Base-by-base conservation (phyloP, 2,329 filamentous ascomycete genomes). In the Talaromyces sp. region DNA sequence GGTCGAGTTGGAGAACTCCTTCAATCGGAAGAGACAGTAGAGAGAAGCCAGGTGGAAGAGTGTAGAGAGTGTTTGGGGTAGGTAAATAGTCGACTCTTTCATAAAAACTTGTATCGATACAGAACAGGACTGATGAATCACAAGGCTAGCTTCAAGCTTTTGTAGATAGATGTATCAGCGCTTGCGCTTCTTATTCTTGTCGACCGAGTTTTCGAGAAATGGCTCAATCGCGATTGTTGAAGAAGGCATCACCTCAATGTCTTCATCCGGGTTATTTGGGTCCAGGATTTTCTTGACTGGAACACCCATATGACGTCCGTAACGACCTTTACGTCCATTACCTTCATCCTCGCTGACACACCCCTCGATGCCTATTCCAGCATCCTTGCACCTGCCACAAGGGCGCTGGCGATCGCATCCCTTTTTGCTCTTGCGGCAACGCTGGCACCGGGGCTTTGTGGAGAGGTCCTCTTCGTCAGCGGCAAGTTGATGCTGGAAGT, bases 371-470 rank as follows among this genome's bases (percentile, higher is more conserved):
- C 90, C 90, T 69, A 99, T 91, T 23, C 95, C 95, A 51, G 95
- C 95, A 78, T 99, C 95, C 75, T 92, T 92, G 86, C 95, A 99
- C 65, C 95, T 87, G 61, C 92, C 91, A 72, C 95, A 99, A 31
- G 95, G 95, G 44, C 95, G 89, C 78, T 98, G 95, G 62, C 95
- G 89, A 79, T 99, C 95, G 74, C 95, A 99, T 12, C 95, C 95
- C 80, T 99, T 99, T 84, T 99, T 99, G 80, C 94, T 98, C 86
- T 99, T 99, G 71, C 95, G 90, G 83, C 95, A 99, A 62, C 95
- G 90, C 76, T 99, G 95, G 82, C 95, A 99, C 65, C 95, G 92
- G 61, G 95, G 95, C 79, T 98, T 97, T 67, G 90, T 93, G 0
- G 94, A 97, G 23, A 98, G 81, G 61, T 97, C 93, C 67, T 97